These are phyloP conservation scores for Saccharomycopsis sp. DNA, from an alignment of 805 yeast genomes.

Conservation along the genomic window DNA sequence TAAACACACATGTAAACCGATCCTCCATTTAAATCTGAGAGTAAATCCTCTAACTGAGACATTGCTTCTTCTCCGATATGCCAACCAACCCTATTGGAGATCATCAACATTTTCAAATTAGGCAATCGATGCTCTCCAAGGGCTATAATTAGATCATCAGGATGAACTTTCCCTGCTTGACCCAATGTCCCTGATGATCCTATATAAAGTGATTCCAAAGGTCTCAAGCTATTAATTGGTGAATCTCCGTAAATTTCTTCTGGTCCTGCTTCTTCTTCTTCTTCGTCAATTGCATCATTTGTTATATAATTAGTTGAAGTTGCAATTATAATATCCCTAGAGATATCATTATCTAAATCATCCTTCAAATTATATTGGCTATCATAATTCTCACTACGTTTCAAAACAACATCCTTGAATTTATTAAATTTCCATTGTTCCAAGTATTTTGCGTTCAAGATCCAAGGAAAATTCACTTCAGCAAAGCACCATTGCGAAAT, in stretches of 20 bases:
- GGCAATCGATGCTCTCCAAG: slow-evolving; percentile 74
- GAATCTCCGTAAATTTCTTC: neutral
- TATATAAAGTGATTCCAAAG: slow-evolving; percentile 56
- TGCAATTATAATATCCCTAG: slow-evolving; percentile 13
- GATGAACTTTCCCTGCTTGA: slow-evolving; percentile 73
- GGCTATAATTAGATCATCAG: slow-evolving; percentile 84
- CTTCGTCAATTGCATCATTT: slow-evolving; percentile 8
- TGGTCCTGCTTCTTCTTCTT: neutral
- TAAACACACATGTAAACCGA: slow-evolving; percentile 19
- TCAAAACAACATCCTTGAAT: neutral
- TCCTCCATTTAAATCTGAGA: slow-evolving; percentile 13
- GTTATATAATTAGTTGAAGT: slow-evolving; percentile 16
- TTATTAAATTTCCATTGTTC: slow-evolving; percentile 6
- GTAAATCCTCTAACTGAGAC: slow-evolving; percentile 13
- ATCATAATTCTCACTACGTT: too few species aligned
- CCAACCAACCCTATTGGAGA: slow-evolving; percentile 85
- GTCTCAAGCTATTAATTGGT: slow-evolving; percentile 28
- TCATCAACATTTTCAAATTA: slow-evolving; percentile 49
- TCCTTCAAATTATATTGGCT: slow-evolving; percentile 4
- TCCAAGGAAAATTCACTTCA: slow-evolving; percentile 29
- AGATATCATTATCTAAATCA: neutral
- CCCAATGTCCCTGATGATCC: slow-evolving; percentile 87
- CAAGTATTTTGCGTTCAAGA: slow-evolving; percentile 18
- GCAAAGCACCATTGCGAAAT: slow-evolving; percentile 42
- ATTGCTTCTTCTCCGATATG: slow-evolving; percentile 33